Conservation (phyloP, 2,329 filamentous ascomycete genomes). For the Huntiella savannae region DNA sequence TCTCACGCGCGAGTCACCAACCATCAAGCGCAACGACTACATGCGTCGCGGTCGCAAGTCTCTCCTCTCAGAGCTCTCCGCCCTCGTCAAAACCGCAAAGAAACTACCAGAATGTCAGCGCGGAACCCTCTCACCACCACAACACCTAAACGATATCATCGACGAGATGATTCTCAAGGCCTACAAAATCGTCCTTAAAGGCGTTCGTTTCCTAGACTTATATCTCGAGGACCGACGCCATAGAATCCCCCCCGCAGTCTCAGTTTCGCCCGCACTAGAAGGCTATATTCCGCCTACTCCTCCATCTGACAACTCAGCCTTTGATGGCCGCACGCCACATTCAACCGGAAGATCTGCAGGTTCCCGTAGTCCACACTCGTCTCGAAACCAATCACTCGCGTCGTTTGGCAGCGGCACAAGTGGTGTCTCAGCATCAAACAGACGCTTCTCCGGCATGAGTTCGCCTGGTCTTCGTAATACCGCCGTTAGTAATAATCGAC, state of each 20-base stretch:
- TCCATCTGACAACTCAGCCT: slow-evolving; percentile 36
- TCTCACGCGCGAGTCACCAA: slow-evolving; percentile 58
- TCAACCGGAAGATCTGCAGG: not conserved
- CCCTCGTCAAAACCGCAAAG: slow-evolving; percentile 77
- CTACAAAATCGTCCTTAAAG: slow-evolving; percentile 83
- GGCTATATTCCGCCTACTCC: slow-evolving; percentile 39
- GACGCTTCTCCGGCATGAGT: slow-evolving; percentile 28
- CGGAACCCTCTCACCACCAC: slow-evolving; percentile 19
- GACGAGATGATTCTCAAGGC: slow-evolving; percentile 89
- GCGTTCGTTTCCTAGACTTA: slow-evolving; percentile 74
- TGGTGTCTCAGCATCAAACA: slow-evolving; percentile 15
- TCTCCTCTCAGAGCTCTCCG: slow-evolving; percentile 72
- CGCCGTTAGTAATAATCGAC: slow-evolving; percentile 17
- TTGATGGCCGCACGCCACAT: slow-evolving; percentile 19
- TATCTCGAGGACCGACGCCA: slow-evolving; percentile 43
- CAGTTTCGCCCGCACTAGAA: not conserved
- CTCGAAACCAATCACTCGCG: slow-evolving; percentile 9
- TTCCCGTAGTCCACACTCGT: slow-evolving; percentile 3
- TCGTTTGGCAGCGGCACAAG: slow-evolving; percentile 17
- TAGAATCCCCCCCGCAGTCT: slow-evolving; percentile 3
- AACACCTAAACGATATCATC: slow-evolving; percentile 52
- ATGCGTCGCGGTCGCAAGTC: slow-evolving; percentile 71
- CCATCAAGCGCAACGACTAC: slow-evolving; percentile 56
- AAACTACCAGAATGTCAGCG: slow-evolving; percentile 56
- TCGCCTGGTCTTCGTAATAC: slow-evolving; percentile 14